phyloP scores from a whole-genome alignment of 306 rosid genomes.

The Vachellia pachyceras region DNA sequence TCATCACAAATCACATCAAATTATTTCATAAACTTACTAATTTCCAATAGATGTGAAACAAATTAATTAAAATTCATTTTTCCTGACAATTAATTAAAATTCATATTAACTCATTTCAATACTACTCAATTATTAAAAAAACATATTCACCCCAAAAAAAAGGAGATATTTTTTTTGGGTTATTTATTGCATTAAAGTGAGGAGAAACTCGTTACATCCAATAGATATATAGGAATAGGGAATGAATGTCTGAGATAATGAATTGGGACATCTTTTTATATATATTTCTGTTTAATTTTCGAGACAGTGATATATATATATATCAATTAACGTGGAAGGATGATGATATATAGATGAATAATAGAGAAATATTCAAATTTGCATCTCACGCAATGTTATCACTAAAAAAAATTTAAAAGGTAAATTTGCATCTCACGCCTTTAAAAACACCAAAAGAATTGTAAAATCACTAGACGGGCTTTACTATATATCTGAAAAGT shows the following conservation, averaged over 20 bases:
- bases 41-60: background rate
- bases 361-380: background rate
- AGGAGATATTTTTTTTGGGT: background rate
- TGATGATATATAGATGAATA: background rate
- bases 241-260: constrained; percentile 41
- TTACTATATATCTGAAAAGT: no score
- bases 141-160: background rate
- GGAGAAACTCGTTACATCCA: constrained; percentile 27
- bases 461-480: no score
- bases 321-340: background rate
- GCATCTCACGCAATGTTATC: no score
- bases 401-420: no score
- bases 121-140: background rate
- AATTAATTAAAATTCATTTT: background rate
- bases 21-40: background rate
- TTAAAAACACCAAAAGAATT: no score
- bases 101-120: background rate
- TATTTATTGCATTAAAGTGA: constrained; percentile 31
- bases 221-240: constrained; percentile 12
- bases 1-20: background rate
- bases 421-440: no score
- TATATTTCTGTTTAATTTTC: background rate
- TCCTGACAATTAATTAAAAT: background rate
- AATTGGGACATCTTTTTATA: constrained; percentile 32
- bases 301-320: background rate